Conservation (phyloP, 306 rosid species). For the Inga oerstediana region DNA sequence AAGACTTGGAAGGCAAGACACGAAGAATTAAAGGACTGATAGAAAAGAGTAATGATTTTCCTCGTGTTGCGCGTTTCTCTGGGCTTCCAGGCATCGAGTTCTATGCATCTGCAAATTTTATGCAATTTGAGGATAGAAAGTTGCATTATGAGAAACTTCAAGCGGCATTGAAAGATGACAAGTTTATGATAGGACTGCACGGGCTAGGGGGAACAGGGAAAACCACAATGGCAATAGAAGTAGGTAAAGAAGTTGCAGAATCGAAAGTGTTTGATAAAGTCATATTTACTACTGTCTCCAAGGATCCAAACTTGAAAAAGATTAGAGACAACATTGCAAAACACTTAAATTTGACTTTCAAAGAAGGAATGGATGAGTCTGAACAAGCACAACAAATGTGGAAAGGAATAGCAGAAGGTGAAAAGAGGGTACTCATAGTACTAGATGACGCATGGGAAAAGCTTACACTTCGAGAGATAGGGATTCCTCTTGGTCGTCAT, state of each 20-base stretch:
- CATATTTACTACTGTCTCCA: not conserved
- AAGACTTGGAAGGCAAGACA: not conserved
- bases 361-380: not conserved
- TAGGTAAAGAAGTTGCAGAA: not conserved
- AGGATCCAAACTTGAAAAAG: not conserved
- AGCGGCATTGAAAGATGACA: not conserved
- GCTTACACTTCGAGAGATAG: not conserved
- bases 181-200: not conserved
- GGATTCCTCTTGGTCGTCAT: not conserved
- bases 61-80: not conserved
- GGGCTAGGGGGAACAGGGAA: not conserved
- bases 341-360: not conserved
- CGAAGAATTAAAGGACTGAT: not conserved
- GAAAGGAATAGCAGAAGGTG: not conserved
- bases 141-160: not conserved
- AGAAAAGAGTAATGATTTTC: not conserved
- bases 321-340: slow-evolving; percentile 33
- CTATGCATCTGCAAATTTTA: not conserved
- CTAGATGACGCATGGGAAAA: slow-evolving; percentile 31
- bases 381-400: not conserved
- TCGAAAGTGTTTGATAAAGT: not conserved
- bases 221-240: slow-evolving; percentile 2
- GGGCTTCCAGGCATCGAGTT: not conserved
- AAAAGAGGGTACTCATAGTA: slow-evolving; percentile 25
- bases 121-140: slow-evolving; percentile 7